A percentile compares a stretch with the other conserved stretches of the same genome.
These are phyloP conservation scores for Diplotaxis tenuifolia DNA, from an alignment of 345 rosid genomes.

Conservation along the genomic window DNA sequence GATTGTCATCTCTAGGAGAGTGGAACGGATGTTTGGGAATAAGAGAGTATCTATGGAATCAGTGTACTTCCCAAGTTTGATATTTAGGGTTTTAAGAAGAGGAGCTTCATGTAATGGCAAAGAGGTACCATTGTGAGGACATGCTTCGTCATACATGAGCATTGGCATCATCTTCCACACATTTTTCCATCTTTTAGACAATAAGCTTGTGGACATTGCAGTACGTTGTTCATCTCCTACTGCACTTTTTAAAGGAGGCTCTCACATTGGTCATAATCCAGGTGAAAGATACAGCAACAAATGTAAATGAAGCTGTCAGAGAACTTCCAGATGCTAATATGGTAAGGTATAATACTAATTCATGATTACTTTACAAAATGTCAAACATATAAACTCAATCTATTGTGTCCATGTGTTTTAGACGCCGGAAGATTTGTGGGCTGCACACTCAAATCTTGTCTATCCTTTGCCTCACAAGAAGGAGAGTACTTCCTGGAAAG, in stretches of 20 bases:
- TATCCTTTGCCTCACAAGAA: slow-evolving; percentile 82
- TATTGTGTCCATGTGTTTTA: slow-evolving; percentile 42
- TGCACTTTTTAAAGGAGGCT: neutral
- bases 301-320: slow-evolving; percentile 92
- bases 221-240: slow-evolving; percentile 12
- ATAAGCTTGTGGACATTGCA: slow-evolving; percentile 16
- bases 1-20: slow-evolving; percentile 6
- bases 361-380: neutral
- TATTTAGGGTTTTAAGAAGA: slow-evolving; percentile 13
- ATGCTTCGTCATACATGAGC: neutral
- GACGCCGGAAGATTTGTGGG: slow-evolving; percentile 97
- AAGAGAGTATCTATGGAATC: neutral
- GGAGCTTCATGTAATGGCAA: slow-evolving; percentile 12
- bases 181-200: slow-evolving; percentile 24
- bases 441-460: slow-evolving; percentile 71
- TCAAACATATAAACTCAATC: slow-evolving; percentile 11
- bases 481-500: slow-evolving; percentile 70
- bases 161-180: slow-evolving; percentile 8
- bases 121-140: neutral
- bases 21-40: slow-evolving; percentile 10
- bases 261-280: slow-evolving; percentile 32
- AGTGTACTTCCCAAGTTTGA: neutral
- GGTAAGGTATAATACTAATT: slow-evolving; percentile 83
- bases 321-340: slow-evolving; percentile 98
- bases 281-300: slow-evolving; percentile 98